A percentile compares a stretch with the other conserved stretches of the same genome.
These are phyloP conservation scores for Collybiopsis confluens DNA, from an alignment of 768 basidiomycete species.

Conservation along the genomic window DNA sequence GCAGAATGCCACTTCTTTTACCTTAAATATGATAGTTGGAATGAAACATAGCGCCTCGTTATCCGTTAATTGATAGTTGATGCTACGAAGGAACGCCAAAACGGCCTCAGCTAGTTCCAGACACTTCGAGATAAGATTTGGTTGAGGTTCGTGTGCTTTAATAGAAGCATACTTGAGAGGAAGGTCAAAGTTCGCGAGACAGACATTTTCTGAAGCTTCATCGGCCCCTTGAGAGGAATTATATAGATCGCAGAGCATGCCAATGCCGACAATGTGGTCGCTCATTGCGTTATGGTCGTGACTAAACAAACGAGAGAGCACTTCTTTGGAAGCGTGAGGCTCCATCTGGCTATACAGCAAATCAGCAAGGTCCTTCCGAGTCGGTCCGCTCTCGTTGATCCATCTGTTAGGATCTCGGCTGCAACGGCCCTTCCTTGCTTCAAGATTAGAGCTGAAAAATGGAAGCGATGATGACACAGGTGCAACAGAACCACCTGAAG, in stretches of 20 bases:
- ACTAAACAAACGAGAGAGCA: constrained; percentile 81
- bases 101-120: constrained; percentile 83
- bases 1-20: constrained; percentile 22
- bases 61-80: constrained; percentile 79
- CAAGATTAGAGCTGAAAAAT: constrained; percentile 52
- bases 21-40: constrained; percentile 88
- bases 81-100: constrained; percentile 65
- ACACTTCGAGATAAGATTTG: constrained; percentile 83
- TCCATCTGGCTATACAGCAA: constrained; percentile 91
- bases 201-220: constrained; percentile 55
- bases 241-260: constrained; percentile 73
- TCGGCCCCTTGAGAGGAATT: constrained; percentile 50
- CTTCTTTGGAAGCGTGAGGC: constrained; percentile 68
- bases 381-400: constrained; percentile 82
- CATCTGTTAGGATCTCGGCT: constrained; percentile 76
- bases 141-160: constrained; percentile 85
- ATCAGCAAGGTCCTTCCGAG: constrained; percentile 84
- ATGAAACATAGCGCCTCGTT: constrained; percentile 84
- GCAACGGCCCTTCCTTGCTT: constrained; percentile 62
- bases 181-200: constrained; percentile 86
- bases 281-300: constrained; percentile 94
- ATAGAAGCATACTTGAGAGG: constrained; percentile 92
- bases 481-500: constrained; percentile 24
- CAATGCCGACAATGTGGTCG: constrained; percentile 80
- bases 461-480: constrained; percentile 30